Evolutionary conservation across 2,329 filamentous ascomycete species (phyloP).

Genomic region (Alternaria sp.): DNA sequence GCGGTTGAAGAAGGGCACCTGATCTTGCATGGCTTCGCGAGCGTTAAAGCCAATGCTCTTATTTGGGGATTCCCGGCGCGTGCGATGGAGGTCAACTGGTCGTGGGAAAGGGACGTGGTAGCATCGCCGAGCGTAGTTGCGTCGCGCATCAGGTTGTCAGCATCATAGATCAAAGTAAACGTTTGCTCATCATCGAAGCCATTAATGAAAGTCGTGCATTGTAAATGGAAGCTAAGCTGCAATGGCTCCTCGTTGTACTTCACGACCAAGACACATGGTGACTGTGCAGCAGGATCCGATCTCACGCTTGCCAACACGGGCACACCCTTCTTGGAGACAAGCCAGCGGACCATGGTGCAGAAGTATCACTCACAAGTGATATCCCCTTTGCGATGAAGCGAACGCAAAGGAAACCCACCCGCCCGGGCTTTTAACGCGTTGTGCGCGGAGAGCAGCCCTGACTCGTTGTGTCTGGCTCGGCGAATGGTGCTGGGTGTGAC

Average conservation of each 20-base stretch:
- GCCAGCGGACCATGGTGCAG: conserved; percentile 4
- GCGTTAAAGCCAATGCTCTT: conserved; percentile 5
- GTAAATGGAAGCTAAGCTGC: conserved; percentile 20
- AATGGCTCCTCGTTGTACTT: conserved; percentile 11
- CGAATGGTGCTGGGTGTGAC: background rate
- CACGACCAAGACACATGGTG: conserved; percentile 13
- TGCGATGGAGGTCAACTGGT: conserved; percentile 10
- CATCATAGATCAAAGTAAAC: conserved; percentile 26
- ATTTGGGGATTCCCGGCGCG: conserved; percentile 19
- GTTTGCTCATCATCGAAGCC: conserved; percentile 12
- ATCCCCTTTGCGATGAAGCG: conserved; percentile 7
- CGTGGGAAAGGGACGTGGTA: background rate
- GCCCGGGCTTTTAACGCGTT: conserved; percentile 20
- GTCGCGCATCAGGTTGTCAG: conserved; percentile 20
- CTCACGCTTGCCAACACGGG: conserved; percentile 14
- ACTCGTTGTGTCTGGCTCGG: conserved; percentile 5
- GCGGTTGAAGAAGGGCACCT: conserved; percentile 5
- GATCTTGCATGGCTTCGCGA: conserved; percentile 15
- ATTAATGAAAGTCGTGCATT: conserved; percentile 9
- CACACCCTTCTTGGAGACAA: conserved; percentile 15
- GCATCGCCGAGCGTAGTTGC: conserved; percentile 5
- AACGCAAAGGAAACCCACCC: conserved; percentile 18
- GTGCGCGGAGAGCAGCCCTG: conserved; percentile 17
- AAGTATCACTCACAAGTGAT: conserved; percentile 10
- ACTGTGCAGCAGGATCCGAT: conserved; percentile 9